phyloP scores from a whole-genome alignment of 257 asterid species.

The Solanum ossicruentum region DNA sequence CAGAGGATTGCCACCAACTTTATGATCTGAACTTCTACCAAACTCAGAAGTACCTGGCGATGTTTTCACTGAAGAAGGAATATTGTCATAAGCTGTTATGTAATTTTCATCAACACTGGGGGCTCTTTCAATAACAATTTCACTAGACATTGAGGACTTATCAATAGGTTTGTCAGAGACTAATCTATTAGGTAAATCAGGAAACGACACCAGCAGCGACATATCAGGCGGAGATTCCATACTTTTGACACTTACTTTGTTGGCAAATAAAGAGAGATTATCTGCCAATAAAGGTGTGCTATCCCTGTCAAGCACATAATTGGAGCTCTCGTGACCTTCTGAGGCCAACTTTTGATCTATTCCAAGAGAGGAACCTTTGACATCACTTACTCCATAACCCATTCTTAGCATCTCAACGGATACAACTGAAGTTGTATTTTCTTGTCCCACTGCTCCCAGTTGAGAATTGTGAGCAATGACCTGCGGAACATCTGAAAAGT shows the following conservation, averaged over 20 bases:
- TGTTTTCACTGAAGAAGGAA: constrained; percentile 6
- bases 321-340: constrained; percentile 1
- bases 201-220: constrained; percentile 25
- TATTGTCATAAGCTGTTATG: constrained; percentile 15
- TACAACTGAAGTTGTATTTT: constrained; percentile 10
- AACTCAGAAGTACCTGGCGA: constrained; percentile 7
- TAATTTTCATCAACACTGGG: constrained; percentile 9
- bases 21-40: constrained; percentile 8
- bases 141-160: constrained; percentile 18
- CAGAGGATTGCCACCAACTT: background rate
- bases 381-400: constrained; percentile 10
- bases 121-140: constrained; percentile 12
- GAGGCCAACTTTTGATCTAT: constrained; percentile 10
- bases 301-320: constrained; percentile 7
- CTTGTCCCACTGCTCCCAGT: constrained; percentile 19
- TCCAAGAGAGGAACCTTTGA: constrained; percentile 5
- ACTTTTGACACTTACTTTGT: constrained; percentile 24
- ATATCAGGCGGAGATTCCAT: constrained; percentile 21
- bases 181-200: constrained; percentile 25
- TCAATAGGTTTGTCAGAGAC: constrained; percentile 5
- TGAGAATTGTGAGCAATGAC: constrained; percentile 12
- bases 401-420: constrained; percentile 2
- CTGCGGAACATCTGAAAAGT: constrained; percentile 17
- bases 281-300: constrained; percentile 6
- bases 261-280: constrained; percentile 11